A percentile compares a stretch with the other conserved stretches of the same genome.
Evolutionary conservation across 1,139 yeast species (phyloP).

Genomic region (Trichomonascaceae sp.): DNA sequence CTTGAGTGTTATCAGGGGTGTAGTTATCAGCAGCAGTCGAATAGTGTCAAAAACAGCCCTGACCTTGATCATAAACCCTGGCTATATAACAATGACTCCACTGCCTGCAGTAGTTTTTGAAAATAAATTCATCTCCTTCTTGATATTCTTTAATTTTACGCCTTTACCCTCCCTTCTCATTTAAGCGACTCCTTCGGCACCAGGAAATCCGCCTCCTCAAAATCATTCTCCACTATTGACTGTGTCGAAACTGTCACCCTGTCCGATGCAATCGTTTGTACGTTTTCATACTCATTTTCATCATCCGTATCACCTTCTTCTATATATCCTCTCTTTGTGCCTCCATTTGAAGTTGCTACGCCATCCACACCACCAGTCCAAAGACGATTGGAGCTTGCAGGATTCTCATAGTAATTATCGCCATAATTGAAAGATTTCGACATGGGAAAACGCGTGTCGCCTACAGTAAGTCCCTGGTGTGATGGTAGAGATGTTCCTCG

Average conservation of each 20-base stretch:
- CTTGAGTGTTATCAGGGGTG: slow-evolving; percentile 25
- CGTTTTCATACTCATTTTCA: slow-evolving; percentile 14
- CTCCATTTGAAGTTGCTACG: neutral
- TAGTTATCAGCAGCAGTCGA: too few species aligned
- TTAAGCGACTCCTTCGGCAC: slow-evolving; percentile 8
- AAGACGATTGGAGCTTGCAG: slow-evolving; percentile 10
- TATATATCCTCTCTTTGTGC: slow-evolving; percentile 11
- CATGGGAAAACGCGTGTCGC: slow-evolving; percentile 13
- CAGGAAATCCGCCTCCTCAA: slow-evolving; percentile 17
- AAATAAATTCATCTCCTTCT: too few species aligned
- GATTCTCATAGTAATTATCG: slow-evolving; percentile 4
- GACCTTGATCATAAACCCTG: too few species aligned
- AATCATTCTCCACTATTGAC: slow-evolving; percentile 12
- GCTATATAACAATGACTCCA: too few species aligned
- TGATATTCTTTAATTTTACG: neutral
- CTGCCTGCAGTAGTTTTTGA: too few species aligned
- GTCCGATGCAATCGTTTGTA: neutral
- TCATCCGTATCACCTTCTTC: slow-evolving; percentile 24
- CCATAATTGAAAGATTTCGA: slow-evolving; percentile 1
- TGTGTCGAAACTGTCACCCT: neutral
- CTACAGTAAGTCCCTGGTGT: slow-evolving; percentile 21
- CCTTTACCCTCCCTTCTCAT: neutral
- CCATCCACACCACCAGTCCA: neutral
- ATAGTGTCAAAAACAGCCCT: too few species aligned
- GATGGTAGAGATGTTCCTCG: slow-evolving; percentile 22